Evolutionary conservation across 441 rosid species (phyloP).

Genomic region (Aleurites moluccanus): DNA sequence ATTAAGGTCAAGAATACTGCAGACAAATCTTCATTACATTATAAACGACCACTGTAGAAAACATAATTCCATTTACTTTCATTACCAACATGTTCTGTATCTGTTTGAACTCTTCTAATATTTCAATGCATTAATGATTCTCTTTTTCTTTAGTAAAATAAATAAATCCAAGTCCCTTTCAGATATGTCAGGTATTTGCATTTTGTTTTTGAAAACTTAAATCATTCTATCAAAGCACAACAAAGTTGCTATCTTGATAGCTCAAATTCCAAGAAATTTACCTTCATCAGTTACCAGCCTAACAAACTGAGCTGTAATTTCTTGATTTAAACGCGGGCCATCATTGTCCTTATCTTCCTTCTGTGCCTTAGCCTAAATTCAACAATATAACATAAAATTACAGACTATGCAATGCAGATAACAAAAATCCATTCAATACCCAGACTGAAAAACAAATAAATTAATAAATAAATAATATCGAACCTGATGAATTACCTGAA

Average conservation of each 20-base stretch:
- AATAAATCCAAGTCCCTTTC: background rate
- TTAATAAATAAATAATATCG: background rate
- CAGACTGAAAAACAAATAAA: constrained; percentile 4
- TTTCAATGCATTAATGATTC: background rate
- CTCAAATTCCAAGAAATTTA: constrained; percentile 18
- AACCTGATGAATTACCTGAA: constrained; percentile 37
- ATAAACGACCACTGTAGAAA: background rate
- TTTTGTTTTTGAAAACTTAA: background rate
- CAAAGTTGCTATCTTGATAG: background rate
- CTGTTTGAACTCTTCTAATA: background rate
- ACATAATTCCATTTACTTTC: background rate
- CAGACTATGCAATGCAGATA: background rate
- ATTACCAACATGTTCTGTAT: background rate
- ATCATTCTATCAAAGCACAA: background rate
- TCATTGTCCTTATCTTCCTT: constrained; percentile 34
- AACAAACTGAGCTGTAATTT: constrained; percentile 41
- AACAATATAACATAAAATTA: constrained; percentile 14
- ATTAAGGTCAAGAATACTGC: background rate
- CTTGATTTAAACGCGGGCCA: constrained; percentile 43
- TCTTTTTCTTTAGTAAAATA: background rate
- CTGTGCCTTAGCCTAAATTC: constrained; percentile 40
- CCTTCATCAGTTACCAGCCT: constrained; percentile 64
- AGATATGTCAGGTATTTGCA: background rate
- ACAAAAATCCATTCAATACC: background rate
- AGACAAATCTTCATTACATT: background rate